Base-by-base conservation (phyloP, 2,329 filamentous ascomycete genomes). In the Epichloe scottii region DNA sequence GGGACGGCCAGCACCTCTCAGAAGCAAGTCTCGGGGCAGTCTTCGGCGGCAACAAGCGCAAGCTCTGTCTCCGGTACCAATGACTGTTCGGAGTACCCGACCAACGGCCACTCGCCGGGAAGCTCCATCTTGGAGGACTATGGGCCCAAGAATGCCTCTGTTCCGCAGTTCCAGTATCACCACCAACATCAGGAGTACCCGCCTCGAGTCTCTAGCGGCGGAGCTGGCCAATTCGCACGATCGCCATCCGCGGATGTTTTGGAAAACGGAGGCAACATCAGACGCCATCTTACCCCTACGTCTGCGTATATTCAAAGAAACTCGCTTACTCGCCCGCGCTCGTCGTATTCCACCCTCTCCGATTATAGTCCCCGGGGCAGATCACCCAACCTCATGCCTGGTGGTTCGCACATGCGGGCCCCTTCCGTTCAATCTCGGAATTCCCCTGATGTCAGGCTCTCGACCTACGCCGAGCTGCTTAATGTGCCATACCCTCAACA, bases 401-500 rank as follows among this genome's bases (percentile, higher is more conserved):
- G 68, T 15, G 67, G 67, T 30, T 65, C 68, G 12, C 68, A 75
- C 50, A 65, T 69, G 56, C 74, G 76, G 38, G 67, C 70, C 4
- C 70, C 73, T 2, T 78, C 77, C 3, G 63, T 65, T 4, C 70
- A 75, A 42, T 75, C 74, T 34, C 74, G 77, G 49, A 76, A 68
- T 56, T 81, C 78, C 2, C 78, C 78, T 2, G 78, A 82, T 55
- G 68, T 65, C 19, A 71, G 78, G 41, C 69, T 70, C 17, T 70
- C 71, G 14, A 75, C 76, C 5, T 81, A 81, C 57, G 75, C 73
- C 4, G 81, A 84, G 59, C 67, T 84, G 45, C 71, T 83, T 53
- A 83, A 81, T 60, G 71, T 78, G 12, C 87, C 87, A 0, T 95
- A 94, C 64, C 87, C 87, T 23, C 89, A 94, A 66, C 87, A 87